Evolutionary conservation across 352 stramenopile genomes (phyloP), one percentile per base, ranked within the genome.

Genomic region (Globisporangium cystogenes): DNA sequence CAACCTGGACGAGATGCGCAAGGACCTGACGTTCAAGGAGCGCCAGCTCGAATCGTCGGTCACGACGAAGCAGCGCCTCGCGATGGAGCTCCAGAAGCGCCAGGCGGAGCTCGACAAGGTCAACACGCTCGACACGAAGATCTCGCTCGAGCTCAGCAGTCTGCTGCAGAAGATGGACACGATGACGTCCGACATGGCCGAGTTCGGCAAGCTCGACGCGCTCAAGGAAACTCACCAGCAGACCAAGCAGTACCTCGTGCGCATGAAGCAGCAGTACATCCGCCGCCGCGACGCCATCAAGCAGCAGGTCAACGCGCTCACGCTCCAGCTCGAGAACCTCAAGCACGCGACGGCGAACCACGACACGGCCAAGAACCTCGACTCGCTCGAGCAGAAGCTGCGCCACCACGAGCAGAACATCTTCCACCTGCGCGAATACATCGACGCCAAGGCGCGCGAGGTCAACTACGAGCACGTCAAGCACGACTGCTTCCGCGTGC

Each of bases 381-480:
- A 93, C 54, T 73, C 81, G 1, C 69, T 97, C 12, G 89, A 97
- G 68, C 78, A 93, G 48, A 96, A 96, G 60, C 62, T 97, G 54
- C 74, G 84, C 11, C 84, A 95, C 58, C 90, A 97, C 60, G 86
- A 96, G 62, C 88, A 97, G 62, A 96, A 90, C 44, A 97, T 97
- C 46, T 97, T 96, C 66, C 84, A 91, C 59, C 54, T 97, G 24
- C 82, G 80, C 59, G 90, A 97, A 48, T 96, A 79, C 53, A 82
- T 95, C 24, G 89, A 95, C 59, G 77, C 82, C 24, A 96, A 96
- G 62, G 76, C 77, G 49, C 72, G 86, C 50, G 87, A 96, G 56
- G 88, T 95, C 47, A 82, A 96, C 66, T 97, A 95, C 60, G 80
- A 96, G 26, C 74, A 76, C 50, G 62, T 95, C 37, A 92, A 90